Conservation (phyloP, 768 basidiomycete species). For the Lactarius akahatsu region DNA sequence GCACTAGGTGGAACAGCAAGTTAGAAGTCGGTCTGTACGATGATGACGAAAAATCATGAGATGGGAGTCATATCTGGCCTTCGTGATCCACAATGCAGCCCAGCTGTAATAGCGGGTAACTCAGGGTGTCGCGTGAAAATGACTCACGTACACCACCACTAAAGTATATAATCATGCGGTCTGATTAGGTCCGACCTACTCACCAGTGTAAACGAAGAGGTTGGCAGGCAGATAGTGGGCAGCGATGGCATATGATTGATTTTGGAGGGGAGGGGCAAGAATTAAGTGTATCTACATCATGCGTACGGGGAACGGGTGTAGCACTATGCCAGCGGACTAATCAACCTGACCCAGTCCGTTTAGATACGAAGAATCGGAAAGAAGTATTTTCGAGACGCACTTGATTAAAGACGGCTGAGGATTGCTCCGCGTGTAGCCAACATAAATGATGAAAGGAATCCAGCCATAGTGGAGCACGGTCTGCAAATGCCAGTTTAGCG, state of each 20-base stretch:
- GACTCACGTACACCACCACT: conserved; percentile 33
- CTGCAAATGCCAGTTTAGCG: conserved; percentile 41
- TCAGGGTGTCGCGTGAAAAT: conserved; percentile 48
- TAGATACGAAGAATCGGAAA: conserved; percentile 6
- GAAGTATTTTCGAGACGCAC: conserved; percentile 48
- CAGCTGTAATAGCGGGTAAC: conserved; percentile 46
- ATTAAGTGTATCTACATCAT: conserved; percentile 25
- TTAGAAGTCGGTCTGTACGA: conserved; percentile 3
- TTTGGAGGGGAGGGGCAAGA: conserved; percentile 11
- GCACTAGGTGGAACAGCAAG: background rate
- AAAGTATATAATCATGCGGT: conserved; percentile 27
- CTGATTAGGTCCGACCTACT: conserved; percentile 4
- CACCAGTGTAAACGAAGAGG: conserved; percentile 7
- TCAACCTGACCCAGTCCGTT: conserved; percentile 54
- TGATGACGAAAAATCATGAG: background rate
- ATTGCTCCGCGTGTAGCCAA: conserved; percentile 89
- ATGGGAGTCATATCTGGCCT: conserved; percentile 84
- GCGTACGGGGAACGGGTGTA: conserved; percentile 24
- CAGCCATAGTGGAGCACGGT: conserved; percentile 91
- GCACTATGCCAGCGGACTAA: conserved; percentile 85
- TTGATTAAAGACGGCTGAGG: conserved; percentile 95
- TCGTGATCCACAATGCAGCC: conserved; percentile 57
- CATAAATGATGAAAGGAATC: conserved; percentile 95
- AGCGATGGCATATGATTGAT: conserved; percentile 16
- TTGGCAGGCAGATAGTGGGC: conserved; percentile 3